These are phyloP conservation scores for Trichoderma sp. DNA, from an alignment of 2,329 filamentous ascomycete species.

Conservation along the genomic window DNA sequence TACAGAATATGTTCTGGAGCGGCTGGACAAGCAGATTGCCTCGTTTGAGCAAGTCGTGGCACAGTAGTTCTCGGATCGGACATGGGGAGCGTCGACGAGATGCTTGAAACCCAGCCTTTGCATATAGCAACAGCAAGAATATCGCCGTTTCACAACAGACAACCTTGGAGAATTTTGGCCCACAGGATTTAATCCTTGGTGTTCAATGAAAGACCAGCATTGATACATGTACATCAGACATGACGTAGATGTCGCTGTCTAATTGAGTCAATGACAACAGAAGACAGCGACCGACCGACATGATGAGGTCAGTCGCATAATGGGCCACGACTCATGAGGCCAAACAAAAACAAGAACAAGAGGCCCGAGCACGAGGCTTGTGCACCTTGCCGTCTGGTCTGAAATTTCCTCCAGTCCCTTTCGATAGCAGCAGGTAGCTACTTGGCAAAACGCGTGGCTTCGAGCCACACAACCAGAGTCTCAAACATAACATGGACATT, in stretches of 20 bases:
- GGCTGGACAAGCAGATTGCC: background rate
- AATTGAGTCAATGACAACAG: background rate
- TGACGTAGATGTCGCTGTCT: background rate
- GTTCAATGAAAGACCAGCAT: background rate
- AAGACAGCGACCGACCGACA: background rate
- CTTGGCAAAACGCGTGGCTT: background rate
- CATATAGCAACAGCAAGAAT: background rate
- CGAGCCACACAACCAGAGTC: constrained; percentile 5
- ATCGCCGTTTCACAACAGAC: background rate
- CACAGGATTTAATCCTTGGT: background rate
- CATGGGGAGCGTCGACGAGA: background rate
- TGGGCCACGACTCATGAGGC: background rate
- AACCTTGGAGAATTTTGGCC: background rate
- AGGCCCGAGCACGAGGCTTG: background rate
- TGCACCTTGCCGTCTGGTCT: background rate
- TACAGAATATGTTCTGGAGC: background rate
- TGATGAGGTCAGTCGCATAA: constrained; percentile 1
- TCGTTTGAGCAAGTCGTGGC: background rate
- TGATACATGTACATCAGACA: background rate
- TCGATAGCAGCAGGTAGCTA: background rate
- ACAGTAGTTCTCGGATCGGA: background rate
- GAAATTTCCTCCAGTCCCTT: background rate
- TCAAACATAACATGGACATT: background rate
- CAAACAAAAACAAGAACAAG: background rate
- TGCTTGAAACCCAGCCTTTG: background rate